These are phyloP conservation scores for Onygenales sp. DNA, from an alignment of 2,329 filamentous ascomycete species.

Conservation along the genomic window DNA sequence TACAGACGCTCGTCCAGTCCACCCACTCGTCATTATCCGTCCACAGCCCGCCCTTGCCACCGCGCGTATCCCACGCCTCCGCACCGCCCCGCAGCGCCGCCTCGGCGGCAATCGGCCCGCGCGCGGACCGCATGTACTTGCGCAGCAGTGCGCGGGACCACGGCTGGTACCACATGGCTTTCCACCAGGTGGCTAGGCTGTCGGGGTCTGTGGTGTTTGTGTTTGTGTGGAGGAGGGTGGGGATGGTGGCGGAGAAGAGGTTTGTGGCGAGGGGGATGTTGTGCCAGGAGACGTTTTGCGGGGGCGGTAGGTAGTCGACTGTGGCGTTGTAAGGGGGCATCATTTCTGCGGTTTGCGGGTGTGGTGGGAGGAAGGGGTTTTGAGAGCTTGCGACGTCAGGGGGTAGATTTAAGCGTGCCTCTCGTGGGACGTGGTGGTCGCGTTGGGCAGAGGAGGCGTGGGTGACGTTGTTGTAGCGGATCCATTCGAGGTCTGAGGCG, in stretches of 20 bases:
- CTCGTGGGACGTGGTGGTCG: slow-evolving; percentile 26
- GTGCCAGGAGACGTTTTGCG: slow-evolving; percentile 32
- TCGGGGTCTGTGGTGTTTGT: slow-evolving; percentile 22
- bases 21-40: slow-evolving; percentile 42
- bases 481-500: slow-evolving; percentile 31
- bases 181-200: slow-evolving; percentile 27
- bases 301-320: slow-evolving; percentile 35
- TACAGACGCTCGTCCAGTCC: slow-evolving; percentile 40
- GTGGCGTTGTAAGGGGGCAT: slow-evolving; percentile 25
- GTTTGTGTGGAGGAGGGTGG: slow-evolving; percentile 35
- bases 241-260: slow-evolving; percentile 37
- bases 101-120: slow-evolving; percentile 33
- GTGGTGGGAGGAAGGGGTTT: slow-evolving; percentile 25
- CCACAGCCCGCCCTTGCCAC: slow-evolving; percentile 47
- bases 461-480: slow-evolving; percentile 29
- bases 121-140: slow-evolving; percentile 37
- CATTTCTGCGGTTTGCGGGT: slow-evolving; percentile 11
- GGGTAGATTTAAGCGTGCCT: slow-evolving; percentile 30
- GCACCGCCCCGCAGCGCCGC: slow-evolving; percentile 36
- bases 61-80: slow-evolving; percentile 40
- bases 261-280: slow-evolving; percentile 39
- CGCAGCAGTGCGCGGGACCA: slow-evolving; percentile 42
- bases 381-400: slow-evolving; percentile 22
- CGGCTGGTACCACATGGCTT: slow-evolving; percentile 40
- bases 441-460: slow-evolving; percentile 27